These are phyloP conservation scores for Diaporthe eres DNA, from an alignment of 2,329 filamentous ascomycete species.

Conservation along the genomic window DNA sequence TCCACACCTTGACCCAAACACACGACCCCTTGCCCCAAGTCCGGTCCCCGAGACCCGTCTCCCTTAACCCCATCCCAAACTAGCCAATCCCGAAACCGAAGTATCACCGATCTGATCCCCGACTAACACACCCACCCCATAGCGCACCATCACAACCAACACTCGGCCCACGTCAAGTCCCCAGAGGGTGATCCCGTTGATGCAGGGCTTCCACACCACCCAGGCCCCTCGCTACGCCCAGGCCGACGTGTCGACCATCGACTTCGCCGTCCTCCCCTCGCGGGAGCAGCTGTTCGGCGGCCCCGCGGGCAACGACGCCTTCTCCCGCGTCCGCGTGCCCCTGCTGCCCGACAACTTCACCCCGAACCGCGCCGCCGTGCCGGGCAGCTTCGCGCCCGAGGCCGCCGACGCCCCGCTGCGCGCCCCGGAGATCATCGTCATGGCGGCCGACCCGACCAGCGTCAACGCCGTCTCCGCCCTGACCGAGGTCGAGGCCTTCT, in stretches of 20 bases:
- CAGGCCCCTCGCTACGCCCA: slow-evolving; percentile 53
- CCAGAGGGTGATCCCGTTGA: slow-evolving; percentile 67
- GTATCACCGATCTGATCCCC: slow-evolving; percentile 40
- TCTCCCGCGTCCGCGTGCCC: slow-evolving; percentile 65
- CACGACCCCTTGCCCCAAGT: not conserved
- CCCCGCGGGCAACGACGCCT: slow-evolving; percentile 51
- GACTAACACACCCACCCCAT: slow-evolving; percentile 47
- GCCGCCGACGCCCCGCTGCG: slow-evolving; percentile 57
- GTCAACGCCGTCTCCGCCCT: slow-evolving; percentile 66
- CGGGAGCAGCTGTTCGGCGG: slow-evolving; percentile 50
- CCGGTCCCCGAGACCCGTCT: slow-evolving; percentile 28
- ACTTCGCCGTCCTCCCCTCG: slow-evolving; percentile 68
- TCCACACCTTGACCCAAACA: not conserved
- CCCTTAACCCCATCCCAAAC: not conserved
- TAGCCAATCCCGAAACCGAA: slow-evolving; percentile 7
- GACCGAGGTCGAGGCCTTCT: slow-evolving; percentile 71
- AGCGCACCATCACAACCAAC: slow-evolving; percentile 63
- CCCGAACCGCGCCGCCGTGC: slow-evolving; percentile 55
- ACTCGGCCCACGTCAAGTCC: slow-evolving; percentile 53
- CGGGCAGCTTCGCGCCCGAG: slow-evolving; percentile 59
- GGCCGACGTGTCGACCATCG: slow-evolving; percentile 57
- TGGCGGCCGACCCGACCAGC: slow-evolving; percentile 69
- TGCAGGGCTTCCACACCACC: slow-evolving; percentile 73
- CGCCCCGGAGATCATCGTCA: slow-evolving; percentile 64
- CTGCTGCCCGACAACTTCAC: slow-evolving; percentile 72